phyloP scores from a whole-genome alignment of 2,329 filamentous ascomycete species.

The Fusarium sp. region DNA sequence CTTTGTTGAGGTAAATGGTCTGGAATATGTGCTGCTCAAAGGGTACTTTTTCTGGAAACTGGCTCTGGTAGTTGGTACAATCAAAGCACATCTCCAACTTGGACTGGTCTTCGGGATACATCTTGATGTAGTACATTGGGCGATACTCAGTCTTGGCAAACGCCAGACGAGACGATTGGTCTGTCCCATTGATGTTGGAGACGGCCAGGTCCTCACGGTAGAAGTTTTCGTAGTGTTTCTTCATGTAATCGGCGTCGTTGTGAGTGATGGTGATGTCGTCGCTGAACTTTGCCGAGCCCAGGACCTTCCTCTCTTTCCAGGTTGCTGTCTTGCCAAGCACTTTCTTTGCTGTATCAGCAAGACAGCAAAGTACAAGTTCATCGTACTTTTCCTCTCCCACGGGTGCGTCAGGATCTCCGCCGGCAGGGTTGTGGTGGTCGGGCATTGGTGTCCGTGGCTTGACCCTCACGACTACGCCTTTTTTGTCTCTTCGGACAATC shows the following conservation, averaged over 20 bases:
- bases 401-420: constrained; percentile 23
- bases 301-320: constrained; percentile 31
- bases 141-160: constrained; percentile 31
- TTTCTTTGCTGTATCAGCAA: constrained; percentile 27
- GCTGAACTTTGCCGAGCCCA: constrained; percentile 28
- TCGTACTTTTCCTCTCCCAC: constrained; percentile 24
- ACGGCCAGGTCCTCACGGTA: constrained; percentile 27
- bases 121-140: constrained; percentile 38
- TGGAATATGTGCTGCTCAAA: constrained; percentile 53
- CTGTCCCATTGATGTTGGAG: constrained; percentile 15
- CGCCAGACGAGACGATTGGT: constrained; percentile 21
- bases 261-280: constrained; percentile 31
- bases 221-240: constrained; percentile 35
- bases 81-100: constrained; percentile 36
- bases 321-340: constrained; percentile 23
- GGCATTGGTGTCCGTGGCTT: constrained; percentile 24
- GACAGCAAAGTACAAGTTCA: constrained; percentile 29
- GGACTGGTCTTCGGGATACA: constrained; percentile 31
- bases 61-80: constrained; percentile 34
- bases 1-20: constrained; percentile 66
- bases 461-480: constrained; percentile 21
- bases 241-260: constrained; percentile 32
- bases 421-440: constrained; percentile 23
- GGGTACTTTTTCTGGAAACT: constrained; percentile 28
- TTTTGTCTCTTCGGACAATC: constrained; percentile 20